Percentiles rank a stretch among this genome's conserved stretches.
Conservation (phyloP, 768 basidiomycete species). For the Mycena rebaudengoi region DNA sequence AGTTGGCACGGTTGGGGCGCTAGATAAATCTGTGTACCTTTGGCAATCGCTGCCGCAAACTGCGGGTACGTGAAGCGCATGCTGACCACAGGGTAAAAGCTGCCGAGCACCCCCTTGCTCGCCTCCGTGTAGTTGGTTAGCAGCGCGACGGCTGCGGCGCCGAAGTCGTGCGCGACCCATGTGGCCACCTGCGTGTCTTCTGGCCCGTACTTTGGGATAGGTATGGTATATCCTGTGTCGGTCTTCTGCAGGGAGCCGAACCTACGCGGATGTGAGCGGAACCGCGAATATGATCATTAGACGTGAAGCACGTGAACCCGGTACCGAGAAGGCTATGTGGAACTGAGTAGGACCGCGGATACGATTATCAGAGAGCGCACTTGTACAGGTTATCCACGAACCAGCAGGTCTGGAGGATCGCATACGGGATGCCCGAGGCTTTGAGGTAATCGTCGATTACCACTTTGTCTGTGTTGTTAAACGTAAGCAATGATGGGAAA, state of each 20-base stretch:
- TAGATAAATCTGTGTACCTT: constrained; percentile 22
- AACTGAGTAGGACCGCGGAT: too few relatives aligned
- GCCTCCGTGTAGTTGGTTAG: constrained; percentile 21
- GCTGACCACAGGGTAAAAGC: constrained; percentile 20
- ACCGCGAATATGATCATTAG: not conserved
- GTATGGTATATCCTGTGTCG: constrained; percentile 15
- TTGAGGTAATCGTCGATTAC: constrained; percentile 21
- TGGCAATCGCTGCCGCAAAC: constrained; percentile 21
- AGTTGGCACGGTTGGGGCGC: not conserved
- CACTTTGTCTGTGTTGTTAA: constrained; percentile 20
- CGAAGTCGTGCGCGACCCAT: constrained; percentile 25
- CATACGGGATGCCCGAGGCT: constrained; percentile 18
- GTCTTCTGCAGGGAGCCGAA: constrained; percentile 13
- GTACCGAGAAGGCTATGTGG: too few relatives aligned
- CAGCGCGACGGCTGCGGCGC: constrained; percentile 17
- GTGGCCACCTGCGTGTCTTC: constrained; percentile 15
- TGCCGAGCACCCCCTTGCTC: constrained; percentile 12
- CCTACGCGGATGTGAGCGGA: not conserved
- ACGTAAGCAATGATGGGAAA: not conserved
- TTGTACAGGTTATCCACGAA: constrained; percentile 27
- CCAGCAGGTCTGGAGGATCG: constrained; percentile 17
- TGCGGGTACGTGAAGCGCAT: constrained; percentile 23
- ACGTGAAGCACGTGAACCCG: too few relatives aligned
- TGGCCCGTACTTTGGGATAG: constrained; percentile 3
- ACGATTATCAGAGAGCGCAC: not conserved